Evolutionary conservation across 1,284 basidiomycete species (phyloP), one percentile per base, ranked within the genome.

Genomic region (Grifola frondosa): DNA sequence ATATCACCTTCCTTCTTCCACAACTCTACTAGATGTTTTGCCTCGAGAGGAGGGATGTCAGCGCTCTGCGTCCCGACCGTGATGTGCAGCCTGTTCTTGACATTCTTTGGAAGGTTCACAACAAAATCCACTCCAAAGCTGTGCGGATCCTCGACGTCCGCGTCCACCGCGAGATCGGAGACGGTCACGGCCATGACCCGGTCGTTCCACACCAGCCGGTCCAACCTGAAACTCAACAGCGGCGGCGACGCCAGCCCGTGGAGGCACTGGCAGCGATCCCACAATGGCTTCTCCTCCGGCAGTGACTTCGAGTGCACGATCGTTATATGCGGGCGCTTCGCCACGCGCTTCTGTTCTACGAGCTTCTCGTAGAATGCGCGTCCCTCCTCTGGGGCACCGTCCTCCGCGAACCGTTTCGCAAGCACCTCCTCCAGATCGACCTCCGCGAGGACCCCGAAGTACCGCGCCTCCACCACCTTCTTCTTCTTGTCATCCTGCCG

Each of bases 101-200:
- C 56, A 13, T 77, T 73, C 12, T 67, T 59, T 0, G 77, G 69
- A 16, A 94, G 56, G 32, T 50, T 57, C 3, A 63, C 62, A 16
- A 84, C 51, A 36, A 88, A 80, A 26, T 70, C 67, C 12, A 68
- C 57, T 5, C 73, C 77, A 26, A 66, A 65, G 34, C 75, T 65
- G 5, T 63, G 61, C 12, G 52, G 52, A 11, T 70, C 63, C 5
- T 54, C 52, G 25, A 58, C 63, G 1, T 67, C 60, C 23, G 56
- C 40, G 21, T 41, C 63, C 12, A 78, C 65, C 3, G 59, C 59
- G 3, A 93, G 47, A 40, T 80, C 71, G 6, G 79, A 76, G 12
- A 93, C 75, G 0, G 79, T 75, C 9, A 87, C 57, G 2, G 88
- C 84, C 90, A 97, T 93, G 7, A 92, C 80, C 20, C 86, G 70